phyloP scores from a whole-genome alignment of 2,329 filamentous ascomycete species.

The Teratosphaeria pseudoeucalypti region DNA sequence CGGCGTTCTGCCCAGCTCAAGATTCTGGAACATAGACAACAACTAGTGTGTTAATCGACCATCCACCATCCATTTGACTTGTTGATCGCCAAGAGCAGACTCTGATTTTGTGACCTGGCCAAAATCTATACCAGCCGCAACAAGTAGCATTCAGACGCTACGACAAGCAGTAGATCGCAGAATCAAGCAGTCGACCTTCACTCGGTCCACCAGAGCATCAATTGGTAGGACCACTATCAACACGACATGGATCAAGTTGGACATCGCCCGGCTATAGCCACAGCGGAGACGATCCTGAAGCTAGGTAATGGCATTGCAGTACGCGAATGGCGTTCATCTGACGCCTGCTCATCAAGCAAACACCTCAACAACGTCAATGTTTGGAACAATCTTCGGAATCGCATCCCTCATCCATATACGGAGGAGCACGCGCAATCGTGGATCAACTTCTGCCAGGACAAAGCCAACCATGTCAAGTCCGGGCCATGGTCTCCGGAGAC shows the following conservation, averaged over 20 bases:
- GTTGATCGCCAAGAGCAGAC: too few species aligned
- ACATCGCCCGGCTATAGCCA: neutral
- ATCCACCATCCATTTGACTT: too few species aligned
- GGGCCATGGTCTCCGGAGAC: constrained; percentile 11
- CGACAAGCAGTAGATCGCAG: neutral
- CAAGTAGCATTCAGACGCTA: too few species aligned
- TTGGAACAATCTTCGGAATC: constrained; percentile 27
- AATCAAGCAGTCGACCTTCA: too few species aligned
- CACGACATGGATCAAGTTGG: neutral
- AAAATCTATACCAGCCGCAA: too few species aligned
- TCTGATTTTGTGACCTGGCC: too few species aligned
- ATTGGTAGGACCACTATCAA: neutral
- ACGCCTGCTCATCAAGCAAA: constrained; percentile 18
- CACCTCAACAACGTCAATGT: constrained; percentile 25
- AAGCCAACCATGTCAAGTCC: constrained; percentile 6
- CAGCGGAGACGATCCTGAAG: neutral
- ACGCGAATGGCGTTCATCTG: constrained; percentile 24
- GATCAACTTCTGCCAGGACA: constrained; percentile 22
- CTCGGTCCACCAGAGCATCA: too few species aligned
- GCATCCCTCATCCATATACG: constrained; percentile 32
- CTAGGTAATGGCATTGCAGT: constrained; percentile 8
- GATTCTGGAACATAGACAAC: too few species aligned
- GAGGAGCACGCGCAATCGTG: constrained; percentile 23
- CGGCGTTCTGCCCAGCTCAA: too few species aligned
- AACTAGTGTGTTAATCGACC: too few species aligned